Evolutionary conservation across 2,329 filamentous ascomycete species (phyloP).

Genomic region (Ophiocordyceps camponoti-leonardi): DNA sequence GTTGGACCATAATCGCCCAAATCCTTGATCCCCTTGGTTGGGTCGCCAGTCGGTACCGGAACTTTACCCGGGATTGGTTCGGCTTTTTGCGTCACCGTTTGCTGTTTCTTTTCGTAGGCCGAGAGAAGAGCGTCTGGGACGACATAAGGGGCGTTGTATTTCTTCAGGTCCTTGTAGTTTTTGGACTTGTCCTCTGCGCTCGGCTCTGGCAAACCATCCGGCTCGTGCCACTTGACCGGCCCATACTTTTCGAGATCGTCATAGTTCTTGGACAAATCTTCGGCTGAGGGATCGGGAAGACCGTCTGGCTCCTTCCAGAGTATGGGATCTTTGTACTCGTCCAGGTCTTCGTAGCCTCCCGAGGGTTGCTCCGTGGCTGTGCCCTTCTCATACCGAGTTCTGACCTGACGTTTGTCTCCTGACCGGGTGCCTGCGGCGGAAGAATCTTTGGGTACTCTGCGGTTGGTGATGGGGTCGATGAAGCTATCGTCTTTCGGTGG

Average conservation of each 20-base stretch:
- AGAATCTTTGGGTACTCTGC: slow-evolving; percentile 13
- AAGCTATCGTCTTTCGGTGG: slow-evolving; percentile 4
- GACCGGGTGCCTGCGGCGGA: not conserved
- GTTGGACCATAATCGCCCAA: slow-evolving; percentile 18
- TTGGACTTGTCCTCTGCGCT: slow-evolving; percentile 14
- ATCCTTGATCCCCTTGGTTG: slow-evolving; percentile 21
- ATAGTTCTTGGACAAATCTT: slow-evolving; percentile 23
- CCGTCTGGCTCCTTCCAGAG: slow-evolving; percentile 20
- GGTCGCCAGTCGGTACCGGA: slow-evolving; percentile 13
- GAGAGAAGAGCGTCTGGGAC: slow-evolving; percentile 3
- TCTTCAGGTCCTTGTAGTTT: slow-evolving; percentile 17
- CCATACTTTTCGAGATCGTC: slow-evolving; percentile 17
- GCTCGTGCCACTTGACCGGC: slow-evolving; percentile 13
- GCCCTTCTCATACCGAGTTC: slow-evolving; percentile 8
- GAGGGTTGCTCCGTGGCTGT: slow-evolving; percentile 17
- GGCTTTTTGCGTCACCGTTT: slow-evolving; percentile 3
- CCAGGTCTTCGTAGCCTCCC: slow-evolving; percentile 21
- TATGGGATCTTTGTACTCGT: slow-evolving; percentile 15
- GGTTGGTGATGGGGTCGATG: slow-evolving; percentile 44
- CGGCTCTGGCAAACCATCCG: slow-evolving; percentile 7
- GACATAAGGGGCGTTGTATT: slow-evolving; percentile 10
- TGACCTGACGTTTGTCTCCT: not conserved
- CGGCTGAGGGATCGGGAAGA: slow-evolving; percentile 10
- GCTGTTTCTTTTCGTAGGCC: slow-evolving; percentile 4
- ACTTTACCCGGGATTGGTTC: slow-evolving; percentile 4